Percentiles rank a stretch among this genome's conserved stretches.
These are phyloP conservation scores for Melanomma pulvis-pyrius DNA, from an alignment of 495 filamentous ascomycete species.

Conservation along the genomic window DNA sequence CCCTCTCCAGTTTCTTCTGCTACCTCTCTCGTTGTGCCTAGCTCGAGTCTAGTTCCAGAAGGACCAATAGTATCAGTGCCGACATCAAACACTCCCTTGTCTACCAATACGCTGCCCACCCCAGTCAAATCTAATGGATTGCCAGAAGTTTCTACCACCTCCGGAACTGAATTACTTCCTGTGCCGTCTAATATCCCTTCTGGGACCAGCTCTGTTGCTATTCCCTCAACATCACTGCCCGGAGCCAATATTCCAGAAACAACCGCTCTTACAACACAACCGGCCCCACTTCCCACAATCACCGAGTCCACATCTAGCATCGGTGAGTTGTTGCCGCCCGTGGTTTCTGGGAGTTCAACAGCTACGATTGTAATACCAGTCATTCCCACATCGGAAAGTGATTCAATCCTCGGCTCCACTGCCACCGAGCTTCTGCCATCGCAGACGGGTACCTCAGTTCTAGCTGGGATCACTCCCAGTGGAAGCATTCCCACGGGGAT, in stretches of 20 bases:
- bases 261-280: no score
- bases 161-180: neutral
- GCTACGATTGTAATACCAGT: neutral
- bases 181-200: neutral
- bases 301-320: no score
- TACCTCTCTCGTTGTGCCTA: neutral
- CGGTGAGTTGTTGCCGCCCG: neutral
- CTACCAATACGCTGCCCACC: neutral
- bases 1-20: neutral
- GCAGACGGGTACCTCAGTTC: neutral
- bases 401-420: neutral
- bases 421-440: neutral
- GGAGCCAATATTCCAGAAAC: neutral
- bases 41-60: neutral
- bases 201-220: neutral
- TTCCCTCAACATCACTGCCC: neutral
- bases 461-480: neutral
- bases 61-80: neutral
- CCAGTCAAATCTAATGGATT: neutral
- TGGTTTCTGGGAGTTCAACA: neutral
- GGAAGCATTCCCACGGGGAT: no score
- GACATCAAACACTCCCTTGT: neutral
- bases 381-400: constrained; percentile 1
- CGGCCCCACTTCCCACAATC: no score
- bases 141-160: neutral